Conservation (phyloP, 768 basidiomycete genomes). For the Russula griseocarnosa region DNA sequence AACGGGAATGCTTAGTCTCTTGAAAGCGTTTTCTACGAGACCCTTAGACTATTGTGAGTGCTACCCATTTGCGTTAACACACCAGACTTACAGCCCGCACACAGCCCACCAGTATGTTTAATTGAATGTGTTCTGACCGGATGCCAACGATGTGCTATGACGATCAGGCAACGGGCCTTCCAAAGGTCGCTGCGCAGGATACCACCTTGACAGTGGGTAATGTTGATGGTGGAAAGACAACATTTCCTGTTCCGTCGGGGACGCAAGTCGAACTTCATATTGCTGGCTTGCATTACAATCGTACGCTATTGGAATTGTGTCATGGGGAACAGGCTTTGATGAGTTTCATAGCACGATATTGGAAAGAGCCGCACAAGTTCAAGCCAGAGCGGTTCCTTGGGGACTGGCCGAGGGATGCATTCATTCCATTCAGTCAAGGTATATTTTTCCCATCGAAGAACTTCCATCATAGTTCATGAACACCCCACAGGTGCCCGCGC, state of each 20-base stretch:
- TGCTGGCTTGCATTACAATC: conserved; percentile 49
- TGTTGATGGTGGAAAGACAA: conserved; percentile 39
- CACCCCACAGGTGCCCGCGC: conserved; percentile 19
- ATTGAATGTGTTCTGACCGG: not conserved
- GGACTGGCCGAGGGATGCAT: conserved; percentile 36
- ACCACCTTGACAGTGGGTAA: conserved; percentile 39
- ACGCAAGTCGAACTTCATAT: conserved; percentile 39
- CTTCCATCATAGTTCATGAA: not conserved
- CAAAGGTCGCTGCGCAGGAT: conserved; percentile 47
- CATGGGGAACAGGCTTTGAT: not conserved
- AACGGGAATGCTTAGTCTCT: not conserved
- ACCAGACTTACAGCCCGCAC: not conserved
- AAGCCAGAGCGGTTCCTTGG: conserved; percentile 38
- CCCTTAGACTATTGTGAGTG: conserved; percentile 41
- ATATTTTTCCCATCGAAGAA: not conserved
- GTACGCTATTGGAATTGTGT: conserved; percentile 31
- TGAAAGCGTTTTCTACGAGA: conserved; percentile 47
- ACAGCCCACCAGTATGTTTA: conserved; percentile 20
- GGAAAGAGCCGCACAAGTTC: conserved; percentile 50
- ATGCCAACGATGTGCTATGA: conserved; percentile 12
- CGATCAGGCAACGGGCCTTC: conserved; percentile 43
- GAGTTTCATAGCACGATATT: conserved; percentile 46
- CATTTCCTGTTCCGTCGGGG: conserved; percentile 44
- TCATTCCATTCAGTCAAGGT: conserved; percentile 35
- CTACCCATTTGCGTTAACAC: not conserved